phyloP scores from a whole-genome alignment of 208 protist genomes.

The Tritrichomonas musculus region DNA sequence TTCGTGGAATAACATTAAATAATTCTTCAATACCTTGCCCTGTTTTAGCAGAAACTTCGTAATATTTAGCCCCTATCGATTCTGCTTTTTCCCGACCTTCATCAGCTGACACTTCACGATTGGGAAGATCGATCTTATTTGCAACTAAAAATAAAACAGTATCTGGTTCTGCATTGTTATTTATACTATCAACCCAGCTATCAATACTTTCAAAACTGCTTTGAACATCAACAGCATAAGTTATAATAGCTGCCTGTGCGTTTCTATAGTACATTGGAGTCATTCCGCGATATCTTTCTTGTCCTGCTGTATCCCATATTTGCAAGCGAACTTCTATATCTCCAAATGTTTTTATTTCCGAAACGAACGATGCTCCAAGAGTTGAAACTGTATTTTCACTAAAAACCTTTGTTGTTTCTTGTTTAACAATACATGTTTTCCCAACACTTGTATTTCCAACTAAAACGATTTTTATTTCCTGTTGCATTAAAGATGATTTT shows the following conservation, averaged over 20 bases:
- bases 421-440: background rate
- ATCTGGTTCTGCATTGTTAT: background rate
- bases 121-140: background rate
- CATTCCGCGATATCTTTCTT: background rate
- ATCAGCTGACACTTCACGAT: background rate
- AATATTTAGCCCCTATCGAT: background rate
- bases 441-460: background rate
- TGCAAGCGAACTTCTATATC: background rate
- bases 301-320: conserved; percentile 20
- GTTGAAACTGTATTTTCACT: background rate
- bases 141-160: background rate
- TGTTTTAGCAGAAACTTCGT: background rate
- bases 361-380: background rate
- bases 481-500: no score
- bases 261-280: background rate
- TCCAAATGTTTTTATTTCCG: background rate
- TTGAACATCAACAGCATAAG: background rate
- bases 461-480: background rate
- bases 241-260: background rate
- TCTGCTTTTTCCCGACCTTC: background rate
- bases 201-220: background rate
- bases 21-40: background rate
- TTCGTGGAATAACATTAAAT: background rate
- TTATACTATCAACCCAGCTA: background rate
- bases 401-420: background rate